phyloP scores from a whole-genome alignment of 2,329 filamentous ascomycete genomes.

The Mycosphaerella sp. region DNA sequence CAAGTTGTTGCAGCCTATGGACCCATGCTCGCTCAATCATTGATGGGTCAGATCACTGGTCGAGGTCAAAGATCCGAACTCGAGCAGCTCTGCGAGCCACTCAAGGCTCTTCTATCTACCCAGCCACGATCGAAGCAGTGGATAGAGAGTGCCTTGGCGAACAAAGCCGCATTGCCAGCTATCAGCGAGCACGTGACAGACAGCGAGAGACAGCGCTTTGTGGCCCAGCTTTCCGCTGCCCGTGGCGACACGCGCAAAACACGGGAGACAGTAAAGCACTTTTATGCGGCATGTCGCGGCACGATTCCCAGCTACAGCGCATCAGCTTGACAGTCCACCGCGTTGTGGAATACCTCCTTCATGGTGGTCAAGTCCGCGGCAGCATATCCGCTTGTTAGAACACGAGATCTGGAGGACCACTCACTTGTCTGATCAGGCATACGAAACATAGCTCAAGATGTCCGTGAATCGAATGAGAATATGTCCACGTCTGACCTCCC shows the following conservation, averaged over 20 bases:
- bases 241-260: conserved; percentile 56
- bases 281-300: conserved; percentile 62
- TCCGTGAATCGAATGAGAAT: background rate
- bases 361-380: background rate
- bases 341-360: background rate
- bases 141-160: conserved; percentile 54
- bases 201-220: conserved; percentile 57
- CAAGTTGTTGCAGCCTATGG: conserved; percentile 54
- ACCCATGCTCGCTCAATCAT: conserved; percentile 52
- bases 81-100: conserved; percentile 62
- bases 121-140: conserved; percentile 27
- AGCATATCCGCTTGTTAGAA: background rate
- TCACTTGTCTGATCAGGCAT: background rate
- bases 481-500: background rate
- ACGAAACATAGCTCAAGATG: background rate
- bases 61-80: conserved; percentile 65
- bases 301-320: conserved; percentile 28
- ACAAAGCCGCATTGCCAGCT: conserved; percentile 45
- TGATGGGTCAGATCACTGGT: conserved; percentile 62
- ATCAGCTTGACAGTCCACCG: background rate
- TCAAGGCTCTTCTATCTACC: conserved; percentile 55
- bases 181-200: conserved; percentile 51
- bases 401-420: background rate
- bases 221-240: conserved; percentile 61
- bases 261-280: conserved; percentile 62